Base-by-base conservation (phyloP, 805 yeast species). In the Zygoascus biomembranicola region DNA sequence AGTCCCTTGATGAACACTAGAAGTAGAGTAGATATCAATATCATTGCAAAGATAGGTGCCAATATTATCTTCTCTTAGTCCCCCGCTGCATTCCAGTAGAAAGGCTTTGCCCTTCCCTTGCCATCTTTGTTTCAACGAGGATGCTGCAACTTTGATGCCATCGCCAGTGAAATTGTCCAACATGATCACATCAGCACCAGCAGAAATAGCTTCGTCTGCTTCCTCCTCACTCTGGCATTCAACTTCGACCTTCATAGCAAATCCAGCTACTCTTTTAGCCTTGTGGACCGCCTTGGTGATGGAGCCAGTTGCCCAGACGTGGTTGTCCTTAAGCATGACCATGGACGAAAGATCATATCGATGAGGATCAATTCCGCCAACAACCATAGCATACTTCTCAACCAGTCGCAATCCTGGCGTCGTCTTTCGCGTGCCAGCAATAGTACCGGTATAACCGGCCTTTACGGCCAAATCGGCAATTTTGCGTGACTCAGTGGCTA, bases 281-380 rank as follows among this genome's bases (percentile, higher is more conserved):
- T 77, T 76, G 35, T 70, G 61, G 8, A 92, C 92, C 1, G 98
- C 97, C 47, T 77, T 73, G 2, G 95, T 86, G 57, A 90, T 92
- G 31, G 96, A 88, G 0, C 97, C 97, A 1, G 95, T 87, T 3
- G 96, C 83, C 82, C 94, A 87, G 43, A 90, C 78, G 66, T 92
- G 98, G 68, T 90, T 90, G 65, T 90, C 98, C 68, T 90, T 90
- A 61, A 90, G 77, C 98, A 92, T 90, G 1, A 92, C 90, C 98
- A 90, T 90, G 1, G 94, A 80, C 46, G 94, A 84, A 53, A 90
- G 78, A 66, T 92, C 97, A 65, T 88, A 88, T 58, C 98, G 77
- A 68, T 90, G 98, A 52, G 94, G 78, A 66, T 90, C 98, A 53
- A 88, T 86, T 2, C 97, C 97, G 32, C 97, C 98, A 9, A 90